Conservation (phyloP, 2,329 filamentous ascomycete species). For the Alternaria novae-zelandiae region DNA sequence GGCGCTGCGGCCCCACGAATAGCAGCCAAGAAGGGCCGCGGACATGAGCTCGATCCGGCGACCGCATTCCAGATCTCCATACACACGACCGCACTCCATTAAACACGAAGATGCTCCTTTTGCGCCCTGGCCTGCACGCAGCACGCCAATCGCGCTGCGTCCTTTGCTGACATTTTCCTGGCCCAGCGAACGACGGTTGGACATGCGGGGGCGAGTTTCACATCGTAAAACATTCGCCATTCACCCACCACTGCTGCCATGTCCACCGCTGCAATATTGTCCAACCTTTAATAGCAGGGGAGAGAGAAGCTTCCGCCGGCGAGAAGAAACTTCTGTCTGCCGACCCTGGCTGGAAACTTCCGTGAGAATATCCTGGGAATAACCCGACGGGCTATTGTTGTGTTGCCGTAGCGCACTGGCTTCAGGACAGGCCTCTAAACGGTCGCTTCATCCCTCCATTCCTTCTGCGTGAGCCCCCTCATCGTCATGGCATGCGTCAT, state of each 20-base stretch:
- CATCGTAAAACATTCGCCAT: neutral
- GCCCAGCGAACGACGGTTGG: neutral
- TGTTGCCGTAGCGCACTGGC: constrained; percentile 4
- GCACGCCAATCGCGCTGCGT: neutral
- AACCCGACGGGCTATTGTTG: constrained; percentile 7
- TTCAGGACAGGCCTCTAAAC: constrained; percentile 5
- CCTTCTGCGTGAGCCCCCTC: neutral
- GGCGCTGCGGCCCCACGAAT: constrained; percentile 7
- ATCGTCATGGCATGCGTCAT: constrained; percentile 1
- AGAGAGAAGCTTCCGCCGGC: neutral
- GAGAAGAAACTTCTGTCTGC: neutral
- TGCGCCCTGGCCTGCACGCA: neutral
- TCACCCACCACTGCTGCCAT: neutral
- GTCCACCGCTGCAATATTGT: neutral
- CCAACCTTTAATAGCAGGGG: neutral
- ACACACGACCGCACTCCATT: neutral
- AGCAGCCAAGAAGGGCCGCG: neutral
- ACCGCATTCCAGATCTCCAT: constrained; percentile 1
- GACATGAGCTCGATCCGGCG: constrained; percentile 3
- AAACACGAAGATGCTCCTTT: neutral
- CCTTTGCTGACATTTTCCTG: neutral
- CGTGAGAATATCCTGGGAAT: neutral
- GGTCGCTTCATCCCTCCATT: constrained; percentile 7
- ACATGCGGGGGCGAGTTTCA: constrained; percentile 5
- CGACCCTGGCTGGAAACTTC: neutral